These are phyloP conservation scores for Thermothielavioides terrestris DNA, from an alignment of 495 filamentous ascomycete species.

Conservation along the genomic window DNA sequence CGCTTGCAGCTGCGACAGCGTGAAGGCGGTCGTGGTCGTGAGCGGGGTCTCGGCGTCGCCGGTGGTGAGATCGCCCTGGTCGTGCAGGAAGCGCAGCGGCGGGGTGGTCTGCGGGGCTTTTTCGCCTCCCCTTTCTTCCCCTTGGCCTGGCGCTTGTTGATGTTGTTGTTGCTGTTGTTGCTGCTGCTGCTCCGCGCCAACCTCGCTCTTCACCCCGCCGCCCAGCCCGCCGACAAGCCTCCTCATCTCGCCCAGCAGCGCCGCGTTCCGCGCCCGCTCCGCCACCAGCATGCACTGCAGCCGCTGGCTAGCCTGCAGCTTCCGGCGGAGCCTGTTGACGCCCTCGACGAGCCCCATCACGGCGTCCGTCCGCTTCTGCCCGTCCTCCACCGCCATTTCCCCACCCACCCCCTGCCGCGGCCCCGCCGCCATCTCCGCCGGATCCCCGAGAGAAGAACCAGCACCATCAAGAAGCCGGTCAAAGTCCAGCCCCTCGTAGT, in stretches of 20 bases:
- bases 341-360: slow-evolving; percentile 6
- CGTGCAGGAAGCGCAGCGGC: slow-evolving; percentile 45
- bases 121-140: slow-evolving; percentile 23
- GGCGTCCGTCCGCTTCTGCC: not conserved
- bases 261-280: slow-evolving; percentile 68
- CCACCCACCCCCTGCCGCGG: not conserved
- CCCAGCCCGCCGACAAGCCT: slow-evolving; percentile 38
- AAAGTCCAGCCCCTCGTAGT: slow-evolving; percentile 60
- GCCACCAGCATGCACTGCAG: slow-evolving; percentile 65
- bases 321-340: slow-evolving; percentile 60
- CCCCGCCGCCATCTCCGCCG: not conserved
- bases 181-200: not conserved
- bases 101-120: slow-evolving; percentile 33
- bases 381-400: not conserved
- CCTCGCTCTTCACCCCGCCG: not conserved
- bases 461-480: too few relatives aligned
- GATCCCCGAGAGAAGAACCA: too few relatives aligned
- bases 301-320: slow-evolving; percentile 70
- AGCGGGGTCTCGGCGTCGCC: slow-evolving; percentile 44
- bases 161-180: slow-evolving; percentile 6
- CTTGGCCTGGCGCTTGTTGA: too few relatives aligned
- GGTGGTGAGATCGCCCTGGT: slow-evolving; percentile 32
- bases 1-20: slow-evolving; percentile 69
- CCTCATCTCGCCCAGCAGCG: slow-evolving; percentile 57
- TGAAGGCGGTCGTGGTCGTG: slow-evolving; percentile 70